Conservation (phyloP, 2,329 filamentous ascomycete genomes). For the Sordariomycetes sp. region DNA sequence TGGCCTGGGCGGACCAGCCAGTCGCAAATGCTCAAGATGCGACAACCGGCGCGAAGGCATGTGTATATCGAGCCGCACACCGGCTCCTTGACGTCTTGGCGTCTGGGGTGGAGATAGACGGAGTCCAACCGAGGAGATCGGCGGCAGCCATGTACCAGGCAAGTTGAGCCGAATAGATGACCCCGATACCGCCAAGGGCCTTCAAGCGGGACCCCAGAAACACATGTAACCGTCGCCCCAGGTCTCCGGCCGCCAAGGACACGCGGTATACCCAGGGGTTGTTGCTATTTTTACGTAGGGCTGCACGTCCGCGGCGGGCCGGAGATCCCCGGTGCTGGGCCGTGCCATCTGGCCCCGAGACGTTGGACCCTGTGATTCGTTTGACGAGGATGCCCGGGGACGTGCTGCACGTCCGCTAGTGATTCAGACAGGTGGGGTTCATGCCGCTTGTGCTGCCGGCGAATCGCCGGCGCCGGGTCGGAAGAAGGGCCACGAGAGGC, state of each 20-base stretch:
- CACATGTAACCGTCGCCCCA: neutral
- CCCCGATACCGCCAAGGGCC: neutral
- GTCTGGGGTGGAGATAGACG: neutral
- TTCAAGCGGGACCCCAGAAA: neutral
- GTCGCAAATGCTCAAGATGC: neutral
- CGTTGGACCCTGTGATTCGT: neutral
- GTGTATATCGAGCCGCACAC: neutral
- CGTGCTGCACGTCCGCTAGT: neutral
- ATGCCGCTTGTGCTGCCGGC: neutral
- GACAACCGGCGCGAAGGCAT: neutral
- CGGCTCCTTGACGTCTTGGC: neutral
- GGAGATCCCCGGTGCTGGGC: neutral
- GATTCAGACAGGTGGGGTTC: neutral
- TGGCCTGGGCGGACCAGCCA: neutral
- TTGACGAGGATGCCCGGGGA: neutral
- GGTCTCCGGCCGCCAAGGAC: neutral
- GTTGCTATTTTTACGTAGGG: neutral
- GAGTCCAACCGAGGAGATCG: neutral
- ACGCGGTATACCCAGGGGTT: neutral
- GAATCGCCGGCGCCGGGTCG: neutral
- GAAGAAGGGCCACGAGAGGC: neutral
- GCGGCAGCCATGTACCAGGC: neutral
- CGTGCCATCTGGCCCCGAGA: neutral
- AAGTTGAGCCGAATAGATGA: neutral
- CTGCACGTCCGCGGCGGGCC: neutral